Evolutionary conservation across 2,329 filamentous ascomycete species (phyloP).

Genomic region (Aspergillus hiratsukae): DNA sequence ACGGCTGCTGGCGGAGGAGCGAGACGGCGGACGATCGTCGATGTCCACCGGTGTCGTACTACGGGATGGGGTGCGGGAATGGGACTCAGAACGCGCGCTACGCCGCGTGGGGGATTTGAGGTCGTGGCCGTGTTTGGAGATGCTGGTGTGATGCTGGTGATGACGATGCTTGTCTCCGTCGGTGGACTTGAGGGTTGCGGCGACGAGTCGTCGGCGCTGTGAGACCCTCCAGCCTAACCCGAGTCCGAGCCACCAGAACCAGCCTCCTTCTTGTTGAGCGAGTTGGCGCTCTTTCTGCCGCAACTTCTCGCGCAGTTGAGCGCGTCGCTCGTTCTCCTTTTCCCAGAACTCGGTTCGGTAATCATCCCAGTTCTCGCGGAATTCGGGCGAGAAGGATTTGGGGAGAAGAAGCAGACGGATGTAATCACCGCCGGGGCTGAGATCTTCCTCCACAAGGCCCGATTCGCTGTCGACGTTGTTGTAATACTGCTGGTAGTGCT

Average conservation of each 20-base stretch:
- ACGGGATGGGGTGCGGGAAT: constrained; percentile 41
- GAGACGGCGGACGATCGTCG: constrained; percentile 35
- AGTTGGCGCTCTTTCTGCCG: constrained; percentile 64
- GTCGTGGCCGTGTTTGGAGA: constrained; percentile 26
- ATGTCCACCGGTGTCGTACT: constrained; percentile 37
- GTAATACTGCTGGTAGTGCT: constrained; percentile 31
- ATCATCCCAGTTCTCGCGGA: constrained; percentile 94
- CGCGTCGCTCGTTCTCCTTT: constrained; percentile 84
- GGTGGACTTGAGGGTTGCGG: constrained; percentile 22
- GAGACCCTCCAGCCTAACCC: constrained; percentile 49
- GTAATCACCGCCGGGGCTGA: constrained; percentile 84
- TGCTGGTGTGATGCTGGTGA: constrained; percentile 25
- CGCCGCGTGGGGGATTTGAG: constrained; percentile 27
- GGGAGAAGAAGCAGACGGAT: constrained; percentile 86
- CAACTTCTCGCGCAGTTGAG: constrained; percentile 66
- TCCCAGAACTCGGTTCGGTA: constrained; percentile 97
- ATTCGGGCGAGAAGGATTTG: constrained; percentile 91
- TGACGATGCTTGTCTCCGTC: constrained; percentile 28
- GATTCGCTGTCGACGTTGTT: constrained; percentile 61
- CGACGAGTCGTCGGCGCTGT: constrained; percentile 25
- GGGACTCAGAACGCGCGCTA: constrained; percentile 35
- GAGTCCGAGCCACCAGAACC: constrained; percentile 87
- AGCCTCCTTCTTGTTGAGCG: constrained; percentile 63
- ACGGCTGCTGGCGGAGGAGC: constrained; percentile 27
- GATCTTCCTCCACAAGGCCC: constrained; percentile 73